Percentiles rank a stretch among this genome's conserved stretches.
Evolutionary conservation across 179 eudicot genomes (phyloP).

Genomic region (Vitellaria paradoxa): DNA sequence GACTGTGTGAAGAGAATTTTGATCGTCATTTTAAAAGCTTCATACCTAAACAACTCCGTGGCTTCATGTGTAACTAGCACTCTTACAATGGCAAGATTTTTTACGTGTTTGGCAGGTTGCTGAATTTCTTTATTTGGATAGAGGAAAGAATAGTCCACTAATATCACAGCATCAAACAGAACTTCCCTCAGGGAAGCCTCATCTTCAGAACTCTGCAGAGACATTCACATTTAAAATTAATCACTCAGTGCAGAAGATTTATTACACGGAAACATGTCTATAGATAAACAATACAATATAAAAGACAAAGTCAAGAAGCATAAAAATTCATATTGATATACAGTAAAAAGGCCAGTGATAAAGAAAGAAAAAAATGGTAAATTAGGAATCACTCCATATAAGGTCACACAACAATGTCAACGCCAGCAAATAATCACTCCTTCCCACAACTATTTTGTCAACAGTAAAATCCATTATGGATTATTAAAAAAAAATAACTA

Average conservation of each 20-base stretch:
- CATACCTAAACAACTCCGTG: slow-evolving; percentile 39
- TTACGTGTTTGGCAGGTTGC: slow-evolving; percentile 28
- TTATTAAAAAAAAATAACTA: not conserved
- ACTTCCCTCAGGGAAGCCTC: slow-evolving; percentile 37
- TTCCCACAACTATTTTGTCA: not conserved
- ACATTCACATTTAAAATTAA: not conserved
- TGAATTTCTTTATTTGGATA: slow-evolving; percentile 25
- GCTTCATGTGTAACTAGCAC: slow-evolving; percentile 50
- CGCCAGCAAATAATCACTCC: not conserved
- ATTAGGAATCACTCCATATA: not conserved
- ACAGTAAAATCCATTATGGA: not conserved
- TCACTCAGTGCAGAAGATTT: not conserved
- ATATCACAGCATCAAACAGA: slow-evolving; percentile 46
- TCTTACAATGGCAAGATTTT: slow-evolving; percentile 32
- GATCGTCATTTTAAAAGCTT: not conserved
- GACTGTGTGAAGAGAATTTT: not conserved
- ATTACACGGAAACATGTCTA: not conserved
- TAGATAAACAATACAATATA: not conserved
- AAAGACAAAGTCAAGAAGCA: not conserved
- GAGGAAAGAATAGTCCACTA: slow-evolving; percentile 47
- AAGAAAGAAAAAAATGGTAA: not conserved
- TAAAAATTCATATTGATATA: not conserved
- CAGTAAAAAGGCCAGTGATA: not conserved
- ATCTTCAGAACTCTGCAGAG: slow-evolving; percentile 41
- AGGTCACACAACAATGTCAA: not conserved